phyloP scores from a whole-genome alignment of 2,329 filamentous ascomycete species.

The Apiospora rasikravindrae region DNA sequence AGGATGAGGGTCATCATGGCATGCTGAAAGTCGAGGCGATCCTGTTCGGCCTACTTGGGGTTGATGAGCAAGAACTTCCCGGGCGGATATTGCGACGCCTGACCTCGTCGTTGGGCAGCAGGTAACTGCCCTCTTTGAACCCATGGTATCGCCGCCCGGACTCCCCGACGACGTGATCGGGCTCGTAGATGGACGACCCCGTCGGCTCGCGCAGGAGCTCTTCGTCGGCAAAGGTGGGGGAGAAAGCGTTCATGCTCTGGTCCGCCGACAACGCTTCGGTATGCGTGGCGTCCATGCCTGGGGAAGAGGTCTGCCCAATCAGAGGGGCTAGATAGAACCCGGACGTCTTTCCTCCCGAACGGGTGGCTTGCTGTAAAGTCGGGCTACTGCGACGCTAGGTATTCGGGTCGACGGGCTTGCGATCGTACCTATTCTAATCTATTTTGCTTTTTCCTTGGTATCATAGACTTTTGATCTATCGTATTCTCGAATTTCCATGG shows the following conservation, averaged over 20 bases:
- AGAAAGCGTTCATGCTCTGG: background rate
- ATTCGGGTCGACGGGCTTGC: no score
- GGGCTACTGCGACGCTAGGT: background rate
- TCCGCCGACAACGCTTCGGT: background rate
- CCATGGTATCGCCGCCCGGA: constrained; percentile 14
- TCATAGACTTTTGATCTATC: background rate
- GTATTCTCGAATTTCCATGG: background rate
- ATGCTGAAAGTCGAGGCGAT: constrained; percentile 23
- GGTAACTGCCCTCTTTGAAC: constrained; percentile 14
- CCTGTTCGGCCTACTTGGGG: constrained; percentile 18
- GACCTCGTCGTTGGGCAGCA: background rate
- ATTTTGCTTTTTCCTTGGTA: background rate
- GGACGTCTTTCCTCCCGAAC: background rate
- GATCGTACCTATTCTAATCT: background rate
- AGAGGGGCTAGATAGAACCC: background rate
- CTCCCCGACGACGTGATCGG: constrained; percentile 2
- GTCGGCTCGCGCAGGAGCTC: background rate
- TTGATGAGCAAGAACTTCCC: background rate
- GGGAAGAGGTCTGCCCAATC: background rate
- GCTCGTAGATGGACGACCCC: background rate
- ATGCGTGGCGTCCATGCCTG: background rate
- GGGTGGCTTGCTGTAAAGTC: background rate
- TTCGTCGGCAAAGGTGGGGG: background rate
- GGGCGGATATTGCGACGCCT: background rate
- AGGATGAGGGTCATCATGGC: constrained; percentile 16